phyloP scores from a whole-genome alignment of 2,329 filamentous ascomycete species.

The Neonectria ditissima region DNA sequence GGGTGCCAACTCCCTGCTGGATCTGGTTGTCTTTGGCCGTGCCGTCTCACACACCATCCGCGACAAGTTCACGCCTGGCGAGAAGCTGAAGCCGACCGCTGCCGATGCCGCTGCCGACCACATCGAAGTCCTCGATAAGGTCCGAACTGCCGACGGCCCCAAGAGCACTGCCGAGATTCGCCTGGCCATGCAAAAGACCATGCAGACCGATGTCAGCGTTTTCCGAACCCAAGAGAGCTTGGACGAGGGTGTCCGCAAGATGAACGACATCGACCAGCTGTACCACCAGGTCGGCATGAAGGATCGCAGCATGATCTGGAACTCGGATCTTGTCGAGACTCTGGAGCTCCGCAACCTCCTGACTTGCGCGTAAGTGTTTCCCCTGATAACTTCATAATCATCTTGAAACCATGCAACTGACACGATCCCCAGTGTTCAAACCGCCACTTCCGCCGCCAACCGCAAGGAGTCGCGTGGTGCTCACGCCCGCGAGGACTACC shows the following conservation, averaged over 20 bases:
- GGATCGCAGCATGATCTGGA: conserved; percentile 99
- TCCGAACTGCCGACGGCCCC: conserved; percentile 85
- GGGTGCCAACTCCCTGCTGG: conserved; percentile 97
- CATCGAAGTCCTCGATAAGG: conserved; percentile 86
- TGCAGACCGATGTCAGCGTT: conserved; percentile 97
- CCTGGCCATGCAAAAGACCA: conserved; percentile 94
- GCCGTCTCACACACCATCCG: conserved; percentile 97
- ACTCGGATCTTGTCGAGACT: conserved; percentile 96
- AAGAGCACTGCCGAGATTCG: conserved; percentile 91
- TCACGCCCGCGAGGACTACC: conserved; percentile 96
- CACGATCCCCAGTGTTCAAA: conserved; percentile 75
- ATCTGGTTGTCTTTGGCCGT: conserved; percentile 97
- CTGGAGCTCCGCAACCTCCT: conserved; percentile 94
- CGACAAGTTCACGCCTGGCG: conserved; percentile 89
- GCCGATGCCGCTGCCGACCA: conserved; percentile 91
- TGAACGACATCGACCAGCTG: conserved; percentile 83
- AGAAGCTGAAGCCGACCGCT: conserved; percentile 81
- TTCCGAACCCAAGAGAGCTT: conserved; percentile 95
- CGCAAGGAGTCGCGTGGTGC: conserved; percentile 98
- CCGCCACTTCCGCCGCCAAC: conserved; percentile 88
- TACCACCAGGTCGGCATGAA: conserved; percentile 92
- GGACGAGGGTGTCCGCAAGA: conserved; percentile 91
- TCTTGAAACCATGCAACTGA: conserved; percentile 23
- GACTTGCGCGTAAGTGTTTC: conserved; percentile 86
- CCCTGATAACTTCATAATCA: not conserved